Percentiles rank a stretch among this genome's conserved stretches.
phyloP scores from a whole-genome alignment of 1,284 basidiomycete genomes.

The Pseudozyma sp. region DNA sequence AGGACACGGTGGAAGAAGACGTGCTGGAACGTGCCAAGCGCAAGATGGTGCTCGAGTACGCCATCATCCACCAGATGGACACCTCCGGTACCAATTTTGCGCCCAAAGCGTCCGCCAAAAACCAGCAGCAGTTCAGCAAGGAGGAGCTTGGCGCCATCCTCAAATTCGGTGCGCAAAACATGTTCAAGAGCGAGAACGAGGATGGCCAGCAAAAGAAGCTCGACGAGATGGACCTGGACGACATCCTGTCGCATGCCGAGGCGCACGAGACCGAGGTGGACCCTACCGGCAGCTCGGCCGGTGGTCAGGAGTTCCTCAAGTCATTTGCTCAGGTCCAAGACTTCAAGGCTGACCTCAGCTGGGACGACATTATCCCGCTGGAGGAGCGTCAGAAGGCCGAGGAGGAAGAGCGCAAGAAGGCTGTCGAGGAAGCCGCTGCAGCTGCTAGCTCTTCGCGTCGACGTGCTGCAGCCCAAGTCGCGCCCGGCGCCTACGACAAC shows the following conservation, averaged over 20 bases:
- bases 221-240: slow-evolving; percentile 98
- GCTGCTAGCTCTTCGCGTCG: slow-evolving; percentile 72
- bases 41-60: slow-evolving; percentile 99
- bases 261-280: slow-evolving; percentile 90
- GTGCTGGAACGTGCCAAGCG: slow-evolving; percentile 97
- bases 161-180: slow-evolving; percentile 98
- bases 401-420: slow-evolving; percentile 68
- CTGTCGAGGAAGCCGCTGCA: slow-evolving; percentile 75
- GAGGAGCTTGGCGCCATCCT: slow-evolving; percentile 98
- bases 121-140: slow-evolving; percentile 83
- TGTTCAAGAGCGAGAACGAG: slow-evolving; percentile 96
- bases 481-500: slow-evolving; percentile 78
- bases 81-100: slow-evolving; percentile 94
- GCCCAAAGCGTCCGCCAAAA: slow-evolving; percentile 73
- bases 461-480: slow-evolving; percentile 78
- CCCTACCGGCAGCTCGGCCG: slow-evolving; percentile 80
- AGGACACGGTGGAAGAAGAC: slow-evolving; percentile 99
- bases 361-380: slow-evolving; percentile 98
- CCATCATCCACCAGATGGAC: slow-evolving; percentile 99
- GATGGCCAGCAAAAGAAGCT: slow-evolving; percentile 92
- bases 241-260: slow-evolving; percentile 95
- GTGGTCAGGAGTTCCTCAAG: slow-evolving; percentile 95
- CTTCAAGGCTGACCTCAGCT: slow-evolving; percentile 91
- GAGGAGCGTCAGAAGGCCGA: slow-evolving; percentile 90
- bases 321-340: slow-evolving; percentile 96